Evolutionary conservation across 192 early-diverging fungal genomes (phyloP).

Genomic region (Spizellomyces sp.): DNA sequence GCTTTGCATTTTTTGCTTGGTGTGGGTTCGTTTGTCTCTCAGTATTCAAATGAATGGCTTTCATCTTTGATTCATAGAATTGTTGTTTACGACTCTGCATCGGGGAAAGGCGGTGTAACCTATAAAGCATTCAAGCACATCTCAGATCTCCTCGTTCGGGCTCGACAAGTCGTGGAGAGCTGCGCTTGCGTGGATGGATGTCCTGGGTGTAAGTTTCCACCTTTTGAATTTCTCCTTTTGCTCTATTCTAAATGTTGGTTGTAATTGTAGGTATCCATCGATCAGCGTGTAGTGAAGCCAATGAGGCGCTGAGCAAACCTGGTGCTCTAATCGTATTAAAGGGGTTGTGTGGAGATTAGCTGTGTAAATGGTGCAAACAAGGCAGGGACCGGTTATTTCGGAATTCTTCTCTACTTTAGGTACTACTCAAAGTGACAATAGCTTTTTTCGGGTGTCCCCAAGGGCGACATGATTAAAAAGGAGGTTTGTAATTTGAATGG

Average conservation of each 20-base stretch:
- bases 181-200: conserved; percentile 55
- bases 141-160: conserved; percentile 35
- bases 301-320: conserved; percentile 46
- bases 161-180: conserved; percentile 35
- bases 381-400: no score
- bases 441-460: no score
- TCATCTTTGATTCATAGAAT: conserved; percentile 29
- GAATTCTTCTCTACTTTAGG: no score
- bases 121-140: conserved; percentile 45
- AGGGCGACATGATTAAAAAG: no score
- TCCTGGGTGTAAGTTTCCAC: conserved; percentile 43
- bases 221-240: background rate
- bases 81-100: conserved; percentile 47
- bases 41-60: background rate
- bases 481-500: no score
- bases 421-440: no score
- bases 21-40: conserved; percentile 5
- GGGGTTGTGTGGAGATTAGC: no score
- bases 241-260: background rate
- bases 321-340: conserved; percentile 44
- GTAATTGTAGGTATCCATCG: conserved; percentile 36
- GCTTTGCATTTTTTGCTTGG: background rate
- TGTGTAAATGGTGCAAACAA: no score
- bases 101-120: conserved; percentile 30
- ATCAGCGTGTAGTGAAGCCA: conserved; percentile 45